Evolutionary conservation across 805 yeast genomes (phyloP), one percentile per base, ranked within the genome.

Genomic region (Torulaspora microellipsoides): DNA sequence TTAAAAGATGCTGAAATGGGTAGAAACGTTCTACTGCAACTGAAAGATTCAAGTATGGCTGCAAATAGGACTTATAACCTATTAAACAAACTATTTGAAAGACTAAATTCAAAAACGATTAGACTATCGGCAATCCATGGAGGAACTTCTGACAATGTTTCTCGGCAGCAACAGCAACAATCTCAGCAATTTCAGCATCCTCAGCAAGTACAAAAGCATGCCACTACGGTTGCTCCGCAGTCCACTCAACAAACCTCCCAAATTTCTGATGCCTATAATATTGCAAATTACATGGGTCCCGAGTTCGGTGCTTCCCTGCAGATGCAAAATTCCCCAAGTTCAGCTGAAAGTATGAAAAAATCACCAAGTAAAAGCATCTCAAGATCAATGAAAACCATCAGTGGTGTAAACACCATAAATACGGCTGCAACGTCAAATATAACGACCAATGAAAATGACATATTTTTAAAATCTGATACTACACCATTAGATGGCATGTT

Each of bases 1-100:
- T 73, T 81, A 46, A 70, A 76, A 41, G 95, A 87, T 63, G 93
- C 93, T 2, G 95, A 85, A 56, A 70, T 77, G 41, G 97, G 96
- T 13, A 81, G 82, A 61, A 77, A 77, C 49, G 85, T 86, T 0
- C 69, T 89, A 49, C 81, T 83, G 43, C 68, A 75, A 29, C 70
- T 89, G 57, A 86, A 85, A 56, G 85, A 80, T 56, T 77, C 81
- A 51, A 80, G 89, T 39, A 77, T 77, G 65, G 85, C 95, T 3
- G 91, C 96, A 0, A 72, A 78, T 41, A 71, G 95, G 51, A 88
- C 93, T 13, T 87, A 84, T 65, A 80, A 81, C 53, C 78, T 89
- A 43, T 73, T 88, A 59, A 85, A 85, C 60, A 79, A 83, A n/a
- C 65, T 88, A 42, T 85, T 85, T 58, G 91, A 85, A 55, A 86